Conservation (phyloP, 2,329 filamentous ascomycete species). For the Talaromyces pinophilus region DNA sequence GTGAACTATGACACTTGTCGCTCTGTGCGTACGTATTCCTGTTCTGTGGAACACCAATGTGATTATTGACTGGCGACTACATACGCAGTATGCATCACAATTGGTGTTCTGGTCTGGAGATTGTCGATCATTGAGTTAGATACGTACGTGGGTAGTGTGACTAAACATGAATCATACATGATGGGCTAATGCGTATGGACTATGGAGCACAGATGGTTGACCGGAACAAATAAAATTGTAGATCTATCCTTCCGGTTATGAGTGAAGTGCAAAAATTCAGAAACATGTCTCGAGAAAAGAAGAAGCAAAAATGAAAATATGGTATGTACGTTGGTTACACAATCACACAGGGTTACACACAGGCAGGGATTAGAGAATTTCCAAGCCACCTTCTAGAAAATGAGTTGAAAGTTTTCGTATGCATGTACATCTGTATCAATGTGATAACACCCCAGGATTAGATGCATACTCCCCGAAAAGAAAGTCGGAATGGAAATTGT, state of each 20-base stretch:
- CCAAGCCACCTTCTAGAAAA: slow-evolving; percentile 13
- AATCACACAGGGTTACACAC: slow-evolving; percentile 2
- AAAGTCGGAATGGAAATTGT: neutral
- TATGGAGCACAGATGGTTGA: neutral
- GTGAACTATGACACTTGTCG: neutral
- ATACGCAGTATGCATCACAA: neutral
- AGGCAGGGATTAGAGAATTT: slow-evolving; percentile 10
- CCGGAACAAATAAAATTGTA: neutral
- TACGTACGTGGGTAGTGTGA: neutral
- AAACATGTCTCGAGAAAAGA: slow-evolving; percentile 1
- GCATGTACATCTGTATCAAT: neutral
- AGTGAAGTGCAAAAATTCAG: neutral
- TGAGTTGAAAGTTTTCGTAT: slow-evolving; percentile 4
- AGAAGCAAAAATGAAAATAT: neutral
- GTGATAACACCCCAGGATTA: slow-evolving; percentile 2
- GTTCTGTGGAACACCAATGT: neutral
- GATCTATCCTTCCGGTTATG: neutral
- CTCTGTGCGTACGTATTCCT: neutral
- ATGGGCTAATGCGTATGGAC: too few relatives aligned
- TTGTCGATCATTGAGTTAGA: neutral
- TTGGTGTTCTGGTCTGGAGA: neutral
- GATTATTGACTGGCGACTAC: neutral
- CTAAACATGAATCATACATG: neutral
- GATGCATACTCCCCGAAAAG: neutral
- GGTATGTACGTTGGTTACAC: neutral